Evolutionary conservation across 2,329 filamentous ascomycete genomes (phyloP).

Genomic region (Xylariaceae sp.): DNA sequence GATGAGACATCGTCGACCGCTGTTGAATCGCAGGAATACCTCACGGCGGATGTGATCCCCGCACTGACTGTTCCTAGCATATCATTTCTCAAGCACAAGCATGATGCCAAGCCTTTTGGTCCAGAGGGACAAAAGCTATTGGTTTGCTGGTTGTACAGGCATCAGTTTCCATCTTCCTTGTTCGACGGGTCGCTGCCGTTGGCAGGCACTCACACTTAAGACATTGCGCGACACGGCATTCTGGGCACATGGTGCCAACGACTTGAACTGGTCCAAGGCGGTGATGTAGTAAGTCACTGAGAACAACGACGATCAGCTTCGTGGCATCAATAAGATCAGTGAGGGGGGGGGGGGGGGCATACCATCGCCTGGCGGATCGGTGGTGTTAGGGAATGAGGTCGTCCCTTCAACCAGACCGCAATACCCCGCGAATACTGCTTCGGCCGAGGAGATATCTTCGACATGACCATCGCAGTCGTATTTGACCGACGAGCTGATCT

Average conservation of each 20-base stretch:
- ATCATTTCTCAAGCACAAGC: slow-evolving; percentile 46
- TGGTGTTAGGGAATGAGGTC: slow-evolving; percentile 42
- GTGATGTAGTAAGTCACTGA: slow-evolving; percentile 52
- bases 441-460: slow-evolving; percentile 44
- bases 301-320: slow-evolving; percentile 3
- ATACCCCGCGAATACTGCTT: slow-evolving; percentile 47
- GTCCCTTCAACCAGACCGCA: slow-evolving; percentile 47
- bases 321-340: not conserved
- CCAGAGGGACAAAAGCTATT: slow-evolving; percentile 41
- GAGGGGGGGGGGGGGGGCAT: slow-evolving; percentile 22
- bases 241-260: slow-evolving; percentile 40
- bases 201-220: slow-evolving; percentile 32
- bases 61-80: slow-evolving; percentile 41
- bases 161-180: slow-evolving; percentile 2
- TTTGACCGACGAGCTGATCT: slow-evolving; percentile 40
- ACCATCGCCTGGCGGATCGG: slow-evolving; percentile 48
- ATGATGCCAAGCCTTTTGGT: slow-evolving; percentile 47
- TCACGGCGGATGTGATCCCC: slow-evolving; percentile 41
- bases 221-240: slow-evolving; percentile 40
- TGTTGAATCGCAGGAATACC: slow-evolving; percentile 40
- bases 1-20: slow-evolving; percentile 43
- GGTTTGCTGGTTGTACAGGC: slow-evolving; percentile 31
- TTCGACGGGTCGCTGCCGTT: not conserved
- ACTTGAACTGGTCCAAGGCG: slow-evolving; percentile 42
- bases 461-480: slow-evolving; percentile 43